Evolutionary conservation across 768 basidiomycete species (phyloP), one percentile per base, ranked within the genome.

Genomic region (Tylopilus sp.): DNA sequence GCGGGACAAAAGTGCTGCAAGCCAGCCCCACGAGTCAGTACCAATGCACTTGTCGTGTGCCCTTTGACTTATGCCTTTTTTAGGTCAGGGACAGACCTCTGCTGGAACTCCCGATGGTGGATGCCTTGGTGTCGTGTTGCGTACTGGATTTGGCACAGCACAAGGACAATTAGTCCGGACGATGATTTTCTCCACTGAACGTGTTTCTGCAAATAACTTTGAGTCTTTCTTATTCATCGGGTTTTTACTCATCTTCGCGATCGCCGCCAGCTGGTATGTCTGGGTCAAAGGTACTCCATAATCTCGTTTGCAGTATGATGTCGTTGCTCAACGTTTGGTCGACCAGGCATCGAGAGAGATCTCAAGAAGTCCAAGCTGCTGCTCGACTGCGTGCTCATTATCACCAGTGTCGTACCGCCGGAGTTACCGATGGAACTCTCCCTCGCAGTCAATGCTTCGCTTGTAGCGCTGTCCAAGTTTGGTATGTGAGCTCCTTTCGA

Each of bases 141-240:
- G 93, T 49, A 98, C 97, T 12, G 95, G 97, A 2, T 99, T 98
- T 64, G 97, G 97, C 9, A 99, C 97, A 10, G 85, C 93, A 1
- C 97, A 99, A 67, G 97, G 97, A 35, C 92, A 95, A 70, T 83
- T 99, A 30, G 95, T 99, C 28, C 78, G 95, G 40, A 98, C 97
- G 0, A 99, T 98, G 97, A 94, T 99, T 51, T 99, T 98, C 75
- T 94, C 92, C 13, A 94, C 92, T 0, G 97, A 99, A 63, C 88
- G 94, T 6, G 86, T 99, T 20, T 91, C 93, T 8, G 97, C 97
- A 22, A 98, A 98, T 72, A 98, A 95, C 69, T 44, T 88, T 53
- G 97, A 99, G 66, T 87, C 86, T 0, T 98, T 98, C 83, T 71
- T 98, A 51, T 99, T 99, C 74, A 98, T 99, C 54, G 97, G 94